phyloP scores from a whole-genome alignment of 805 yeast species.

The Kazachstania taianensis region DNA sequence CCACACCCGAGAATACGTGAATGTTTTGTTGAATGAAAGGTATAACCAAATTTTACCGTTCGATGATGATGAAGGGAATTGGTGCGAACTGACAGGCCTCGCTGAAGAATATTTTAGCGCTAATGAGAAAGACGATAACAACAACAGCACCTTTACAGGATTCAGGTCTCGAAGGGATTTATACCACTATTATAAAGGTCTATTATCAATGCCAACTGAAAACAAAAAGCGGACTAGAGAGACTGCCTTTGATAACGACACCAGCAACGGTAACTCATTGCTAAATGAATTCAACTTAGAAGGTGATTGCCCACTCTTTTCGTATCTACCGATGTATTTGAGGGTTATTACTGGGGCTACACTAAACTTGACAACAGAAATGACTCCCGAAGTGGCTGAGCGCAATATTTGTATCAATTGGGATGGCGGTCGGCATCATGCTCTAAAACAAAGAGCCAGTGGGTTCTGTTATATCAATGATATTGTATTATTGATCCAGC shows the following conservation, averaged over 20 bases:
- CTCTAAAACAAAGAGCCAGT: constrained; percentile 41
- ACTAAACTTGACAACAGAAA: constrained; percentile 36
- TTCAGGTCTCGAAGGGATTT: constrained; percentile 10
- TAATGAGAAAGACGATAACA: neutral
- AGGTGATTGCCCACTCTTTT: constrained; percentile 59
- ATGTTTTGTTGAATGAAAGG: constrained; percentile 28
- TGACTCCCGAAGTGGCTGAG: constrained; percentile 4
- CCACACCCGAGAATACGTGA: constrained; percentile 39
- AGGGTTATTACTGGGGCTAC: constrained; percentile 47
- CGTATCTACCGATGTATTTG: constrained; percentile 41
- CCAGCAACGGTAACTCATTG: constrained; percentile 6
- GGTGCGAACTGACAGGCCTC: constrained; percentile 11
- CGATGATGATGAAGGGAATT: constrained; percentile 11
- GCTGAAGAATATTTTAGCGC: constrained; percentile 9
- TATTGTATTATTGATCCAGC: constrained; percentile 45
- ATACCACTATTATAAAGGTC: constrained; percentile 6
- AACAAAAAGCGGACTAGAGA: constrained; percentile 2
- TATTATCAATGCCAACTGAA: neutral
- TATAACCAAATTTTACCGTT: constrained; percentile 14
- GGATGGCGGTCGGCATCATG: constrained; percentile 78
- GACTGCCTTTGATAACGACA: constrained; percentile 4
- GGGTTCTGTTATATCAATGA: constrained; percentile 74
- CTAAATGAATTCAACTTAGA: constrained; percentile 37
- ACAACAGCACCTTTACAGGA: too few species aligned
- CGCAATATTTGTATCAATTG: constrained; percentile 48